These are phyloP conservation scores for Sphagnum tenellum DNA, from an alignment of 225 moss, liverwort and hornwort genomes.

Conservation along the genomic window DNA sequence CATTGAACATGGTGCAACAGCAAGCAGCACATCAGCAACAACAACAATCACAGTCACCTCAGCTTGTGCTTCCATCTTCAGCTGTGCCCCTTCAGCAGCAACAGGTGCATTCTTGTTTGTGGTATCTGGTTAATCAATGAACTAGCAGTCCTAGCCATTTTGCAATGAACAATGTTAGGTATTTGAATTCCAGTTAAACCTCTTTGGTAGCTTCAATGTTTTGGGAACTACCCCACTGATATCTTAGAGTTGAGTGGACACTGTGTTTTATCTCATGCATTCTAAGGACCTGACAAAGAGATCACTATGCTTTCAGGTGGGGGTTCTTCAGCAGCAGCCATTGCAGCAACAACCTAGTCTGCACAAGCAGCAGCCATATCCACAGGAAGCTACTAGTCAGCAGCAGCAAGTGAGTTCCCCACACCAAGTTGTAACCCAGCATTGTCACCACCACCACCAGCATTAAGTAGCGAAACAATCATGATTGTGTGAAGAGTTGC, in stretches of 20 bases:
- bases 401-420: constrained; percentile 45
- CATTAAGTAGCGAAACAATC: no score
- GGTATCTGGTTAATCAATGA: no score
- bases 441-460: not conserved
- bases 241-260: no score
- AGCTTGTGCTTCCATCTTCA: constrained; percentile 3
- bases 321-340: constrained; percentile 18
- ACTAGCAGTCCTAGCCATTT: no score
- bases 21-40: constrained; percentile 16
- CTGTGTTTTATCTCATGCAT: not conserved
- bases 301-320: constrained; percentile 2
- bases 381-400: constrained; percentile 26
- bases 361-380: constrained; percentile 35
- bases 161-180: no score
- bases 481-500: no score
- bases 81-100: constrained; percentile 30
- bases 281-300: not conserved
- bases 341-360: constrained; percentile 15
- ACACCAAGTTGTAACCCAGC: constrained; percentile 22
- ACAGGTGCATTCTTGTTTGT: not conserved
- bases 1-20: constrained; percentile 30
- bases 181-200: no score
- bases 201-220: no score
- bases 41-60: not conserved
- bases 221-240: no score